Evolutionary conservation across 495 filamentous ascomycete species (phyloP), one percentile per base, ranked within the genome.

Genomic region (Aspergillus affinis): DNA sequence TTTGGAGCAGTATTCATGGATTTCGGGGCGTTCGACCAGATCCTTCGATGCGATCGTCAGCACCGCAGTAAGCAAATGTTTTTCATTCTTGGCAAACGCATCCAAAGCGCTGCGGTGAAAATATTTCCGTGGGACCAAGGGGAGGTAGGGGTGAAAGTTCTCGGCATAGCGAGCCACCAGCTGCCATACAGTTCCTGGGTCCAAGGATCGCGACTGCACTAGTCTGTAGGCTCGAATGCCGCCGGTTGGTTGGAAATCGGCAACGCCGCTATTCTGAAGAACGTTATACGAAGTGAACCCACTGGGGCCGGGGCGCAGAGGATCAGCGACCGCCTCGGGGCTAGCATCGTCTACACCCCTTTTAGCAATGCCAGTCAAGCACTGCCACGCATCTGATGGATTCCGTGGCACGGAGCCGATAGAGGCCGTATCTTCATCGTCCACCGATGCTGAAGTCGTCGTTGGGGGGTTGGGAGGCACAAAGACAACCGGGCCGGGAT

Each of bases 1-100:
- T 58, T 82, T 81, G 13, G 84, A 82, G 65, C 84, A 87, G 61
- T 82, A 77, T 59, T 82, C 81, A 53, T 87, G 84, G 6, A 84
- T 78, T 45, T 82, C 70, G 6, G 81, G 78, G 30, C 81, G 78
- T 15, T 84, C 78, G 26, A 81, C 75, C 26, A 87, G 64, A 57
- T 88, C 84, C 63, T 86, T 84, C 0, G 84, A 86, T 2, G 85
- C 80, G 48, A 88, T 83, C 2, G 85, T 84, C 9, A 88, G 71
- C 6, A 88, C 81, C 0, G 85, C 84, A 0, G 85, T 87, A 13
- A 88, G 77, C 1, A 88, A 68, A 61, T 87, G 81, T 51, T 79
- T 82, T 65, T 88, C 84, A 47, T 79, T 77, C 1, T 66, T 68
- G 17, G 81, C 76, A 55, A 81, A 84, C 12, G 78, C 68, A 49